Base-by-base conservation (phyloP, 176 grass and related monocot genomes). In the Avena sativa region DNA sequence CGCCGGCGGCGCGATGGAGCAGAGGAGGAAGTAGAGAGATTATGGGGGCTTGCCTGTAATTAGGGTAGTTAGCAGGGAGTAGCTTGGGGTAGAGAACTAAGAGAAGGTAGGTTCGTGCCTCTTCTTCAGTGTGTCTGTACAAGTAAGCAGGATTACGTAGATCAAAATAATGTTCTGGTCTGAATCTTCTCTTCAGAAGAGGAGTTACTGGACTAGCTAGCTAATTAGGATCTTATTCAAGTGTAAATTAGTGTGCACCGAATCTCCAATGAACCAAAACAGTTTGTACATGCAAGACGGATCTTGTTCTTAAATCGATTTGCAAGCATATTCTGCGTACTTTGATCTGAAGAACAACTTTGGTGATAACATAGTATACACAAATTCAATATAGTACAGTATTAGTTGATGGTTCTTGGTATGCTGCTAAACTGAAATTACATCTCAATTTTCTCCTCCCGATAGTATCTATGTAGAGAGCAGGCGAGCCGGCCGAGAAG, bases 21-120 rank as follows among this genome's bases (percentile, higher is more conserved):
- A 65, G 86, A 20, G 12, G 74, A 20, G 15, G 30, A 58, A 77
- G 30, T 68, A 84, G 57, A 32, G 76, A 47, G n/a, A 4, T 75
- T 7, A 25, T 12, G 17, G 20, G 72, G 86, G 25, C 79, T 60
- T 80, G 72, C 2, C 78, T 86, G 86, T 68, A 72, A 92, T 86
- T 89, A 86, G 34, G 57, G 26, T 91, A 65, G 43, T 75, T 46
- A 52, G 50, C 74, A 83, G 83, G 87, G 66, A 67, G 74, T 86
- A 84, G 80, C 72, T 78, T 72, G 66, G 15, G 64, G 52, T 61
- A 47, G 58, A 80, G 43, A 64, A 49, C 36, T 12, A 26, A 64
- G 21, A 64, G 23, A 80, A 49, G 21, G 59, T 48, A 64, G 40
- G 26, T 77, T 32, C 2, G 21, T 9, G 21, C 77, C 62, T 14